Conservation (phyloP, 306 rosid species). For the Corylus heterophylla region DNA sequence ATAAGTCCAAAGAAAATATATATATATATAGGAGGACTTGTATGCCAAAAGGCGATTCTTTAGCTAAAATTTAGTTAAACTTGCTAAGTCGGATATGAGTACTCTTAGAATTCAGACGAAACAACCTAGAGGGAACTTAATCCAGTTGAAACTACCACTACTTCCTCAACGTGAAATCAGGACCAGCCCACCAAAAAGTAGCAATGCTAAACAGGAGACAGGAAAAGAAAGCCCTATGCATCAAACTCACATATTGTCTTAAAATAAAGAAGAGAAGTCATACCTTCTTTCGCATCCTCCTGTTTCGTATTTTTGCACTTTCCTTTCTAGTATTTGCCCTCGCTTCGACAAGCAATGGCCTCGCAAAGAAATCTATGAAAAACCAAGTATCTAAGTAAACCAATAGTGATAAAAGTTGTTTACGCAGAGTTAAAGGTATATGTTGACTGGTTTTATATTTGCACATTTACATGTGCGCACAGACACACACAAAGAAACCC, state of each 20-base stretch:
- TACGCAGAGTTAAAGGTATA: neutral
- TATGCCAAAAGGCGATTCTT: no score
- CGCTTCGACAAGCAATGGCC: slow-evolving; percentile 51
- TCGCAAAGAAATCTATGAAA: slow-evolving; percentile 47
- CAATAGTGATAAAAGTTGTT: neutral
- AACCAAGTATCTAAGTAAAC: neutral
- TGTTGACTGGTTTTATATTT: neutral
- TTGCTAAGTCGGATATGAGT: no score
- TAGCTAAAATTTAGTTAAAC: no score
- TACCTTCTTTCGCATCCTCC: slow-evolving; percentile 77
- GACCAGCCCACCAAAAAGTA: neutral
- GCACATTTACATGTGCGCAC: neutral
- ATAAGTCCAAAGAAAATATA: no score
- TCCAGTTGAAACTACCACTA: neutral
- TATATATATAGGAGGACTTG: no score
- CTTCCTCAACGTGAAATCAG: neutral
- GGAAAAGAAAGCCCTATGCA: slow-evolving; percentile 4
- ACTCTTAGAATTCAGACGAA: neutral
- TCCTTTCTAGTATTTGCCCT: slow-evolving; percentile 62
- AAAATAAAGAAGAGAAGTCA: neutral
- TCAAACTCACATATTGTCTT: neutral
- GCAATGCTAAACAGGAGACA: neutral
- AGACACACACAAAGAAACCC: neutral
- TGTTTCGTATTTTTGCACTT: slow-evolving; percentile 63
- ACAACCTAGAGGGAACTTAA: neutral